These are phyloP conservation scores for Thielaviopsis musarum DNA, from an alignment of 2,329 filamentous ascomycete genomes.

Conservation along the genomic window DNA sequence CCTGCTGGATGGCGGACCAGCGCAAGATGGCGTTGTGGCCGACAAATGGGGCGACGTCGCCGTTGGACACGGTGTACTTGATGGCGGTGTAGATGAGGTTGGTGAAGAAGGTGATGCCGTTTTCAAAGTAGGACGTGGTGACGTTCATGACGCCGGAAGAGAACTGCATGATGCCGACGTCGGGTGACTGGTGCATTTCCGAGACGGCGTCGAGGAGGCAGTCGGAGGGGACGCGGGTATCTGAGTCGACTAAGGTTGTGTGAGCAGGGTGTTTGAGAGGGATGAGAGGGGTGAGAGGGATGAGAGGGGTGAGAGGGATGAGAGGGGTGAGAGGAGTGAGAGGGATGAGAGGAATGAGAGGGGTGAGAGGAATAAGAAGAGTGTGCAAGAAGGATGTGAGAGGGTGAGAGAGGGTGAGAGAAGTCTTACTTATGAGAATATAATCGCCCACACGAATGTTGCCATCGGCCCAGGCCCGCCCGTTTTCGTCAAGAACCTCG, in stretches of 20 bases:
- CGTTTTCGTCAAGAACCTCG: conserved; percentile 48
- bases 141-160: conserved; percentile 68
- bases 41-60: conserved; percentile 63
- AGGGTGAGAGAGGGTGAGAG: no score
- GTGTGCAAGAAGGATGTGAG: no score
- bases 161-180: conserved; percentile 66
- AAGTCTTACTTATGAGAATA: conserved; percentile 38
- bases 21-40: conserved; percentile 66
- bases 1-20: conserved; percentile 60
- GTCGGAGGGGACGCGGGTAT: conserved; percentile 61
- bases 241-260: conserved; percentile 40
- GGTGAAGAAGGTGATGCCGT: conserved; percentile 54
- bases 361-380: neutral
- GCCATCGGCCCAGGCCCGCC: conserved; percentile 64
- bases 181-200: conserved; percentile 65
- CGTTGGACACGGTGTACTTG: conserved; percentile 59
- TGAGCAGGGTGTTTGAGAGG: no score
- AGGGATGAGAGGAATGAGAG: no score
- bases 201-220: conserved; percentile 65
- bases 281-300: no score
- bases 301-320: no score
- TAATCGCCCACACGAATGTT: conserved; percentile 78
- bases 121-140: conserved; percentile 55
- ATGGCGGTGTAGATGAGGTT: conserved; percentile 64
- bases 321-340: no score